Evolutionary conservation across 371 early-diverging fungal genomes (phyloP).

Genomic region (Mucor mucedo): DNA sequence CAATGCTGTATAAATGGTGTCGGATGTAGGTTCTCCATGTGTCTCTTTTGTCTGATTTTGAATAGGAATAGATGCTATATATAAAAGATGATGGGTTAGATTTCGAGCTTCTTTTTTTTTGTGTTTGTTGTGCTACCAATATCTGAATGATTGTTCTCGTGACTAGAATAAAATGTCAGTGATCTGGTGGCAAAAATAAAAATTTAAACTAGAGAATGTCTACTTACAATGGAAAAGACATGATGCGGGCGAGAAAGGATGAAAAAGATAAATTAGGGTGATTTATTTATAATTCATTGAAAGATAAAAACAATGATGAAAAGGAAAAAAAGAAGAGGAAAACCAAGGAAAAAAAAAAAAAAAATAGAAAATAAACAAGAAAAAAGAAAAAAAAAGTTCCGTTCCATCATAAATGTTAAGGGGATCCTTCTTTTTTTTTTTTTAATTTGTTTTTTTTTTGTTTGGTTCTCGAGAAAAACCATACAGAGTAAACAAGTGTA

Average conservation of each 20-base stretch:
- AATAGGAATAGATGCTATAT: conserved; percentile 13
- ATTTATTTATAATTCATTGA: background rate
- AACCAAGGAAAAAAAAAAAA: background rate
- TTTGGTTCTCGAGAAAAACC: conserved; percentile 2
- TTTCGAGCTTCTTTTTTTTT: background rate
- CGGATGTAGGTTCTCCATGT: conserved; percentile 1
- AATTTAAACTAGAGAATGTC: too few relatives aligned
- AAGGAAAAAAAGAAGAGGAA: background rate
- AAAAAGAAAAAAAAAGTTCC: conserved; percentile 14
- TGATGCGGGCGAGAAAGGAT: too few relatives aligned
- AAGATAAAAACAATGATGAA: background rate
- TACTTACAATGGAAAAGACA: too few relatives aligned
- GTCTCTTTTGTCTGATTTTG: background rate
- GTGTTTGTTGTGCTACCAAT: background rate
- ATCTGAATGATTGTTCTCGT: background rate
- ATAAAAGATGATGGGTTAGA: background rate
- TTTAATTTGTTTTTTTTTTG: background rate
- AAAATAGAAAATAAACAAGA: conserved; percentile 6
- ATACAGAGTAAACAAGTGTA: background rate
- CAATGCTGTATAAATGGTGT: conserved; percentile 17
- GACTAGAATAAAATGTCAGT: background rate
- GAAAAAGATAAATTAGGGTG: too few relatives aligned
- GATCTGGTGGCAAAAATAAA: background rate
- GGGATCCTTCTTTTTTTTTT: conserved; percentile 3
- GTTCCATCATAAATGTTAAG: conserved; percentile 15